Conservation (phyloP, 306 rosid species). For the Spatholobus suberectus region DNA sequence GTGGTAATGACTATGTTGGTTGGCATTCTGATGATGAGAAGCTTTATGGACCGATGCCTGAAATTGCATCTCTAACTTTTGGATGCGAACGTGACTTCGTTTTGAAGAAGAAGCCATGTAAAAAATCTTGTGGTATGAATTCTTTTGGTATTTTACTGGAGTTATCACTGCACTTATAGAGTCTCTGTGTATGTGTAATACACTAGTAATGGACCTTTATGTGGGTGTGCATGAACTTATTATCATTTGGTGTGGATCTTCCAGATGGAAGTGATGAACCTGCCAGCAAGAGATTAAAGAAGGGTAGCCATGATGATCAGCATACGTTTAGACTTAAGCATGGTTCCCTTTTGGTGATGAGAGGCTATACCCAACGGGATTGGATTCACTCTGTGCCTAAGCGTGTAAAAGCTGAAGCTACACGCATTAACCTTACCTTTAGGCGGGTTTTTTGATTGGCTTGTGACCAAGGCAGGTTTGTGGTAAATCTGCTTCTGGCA, state of each 20-base stretch:
- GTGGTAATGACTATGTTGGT: constrained; percentile 85
- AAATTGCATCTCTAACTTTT: constrained; percentile 83
- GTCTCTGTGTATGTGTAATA: background rate
- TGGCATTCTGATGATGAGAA: constrained; percentile 99
- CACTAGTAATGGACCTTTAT: background rate
- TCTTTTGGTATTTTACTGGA: background rate
- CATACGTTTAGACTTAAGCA: constrained; percentile 80
- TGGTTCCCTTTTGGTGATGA: constrained; percentile 90
- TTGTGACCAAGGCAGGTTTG: background rate
- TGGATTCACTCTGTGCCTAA: constrained; percentile 94
- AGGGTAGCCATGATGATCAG: constrained; percentile 54
- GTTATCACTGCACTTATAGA: background rate
- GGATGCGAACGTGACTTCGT: constrained; percentile 94
- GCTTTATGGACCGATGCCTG: constrained; percentile 81
- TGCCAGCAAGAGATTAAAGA: constrained; percentile 68
- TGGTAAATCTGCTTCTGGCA: constrained; percentile 11
- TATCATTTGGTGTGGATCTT: constrained; percentile 37
- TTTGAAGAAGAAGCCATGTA: constrained; percentile 70
- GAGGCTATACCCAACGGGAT: constrained; percentile 91
- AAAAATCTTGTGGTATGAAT: constrained; percentile 59
- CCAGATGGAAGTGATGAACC: constrained; percentile 61
- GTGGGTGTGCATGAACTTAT: background rate
- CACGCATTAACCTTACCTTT: constrained; percentile 92
- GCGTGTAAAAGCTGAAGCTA: constrained; percentile 75
- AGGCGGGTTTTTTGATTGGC: constrained; percentile 61